These are phyloP conservation scores for Candida freyschussii DNA, from an alignment of 1,139 yeast genomes.

Conservation along the genomic window DNA sequence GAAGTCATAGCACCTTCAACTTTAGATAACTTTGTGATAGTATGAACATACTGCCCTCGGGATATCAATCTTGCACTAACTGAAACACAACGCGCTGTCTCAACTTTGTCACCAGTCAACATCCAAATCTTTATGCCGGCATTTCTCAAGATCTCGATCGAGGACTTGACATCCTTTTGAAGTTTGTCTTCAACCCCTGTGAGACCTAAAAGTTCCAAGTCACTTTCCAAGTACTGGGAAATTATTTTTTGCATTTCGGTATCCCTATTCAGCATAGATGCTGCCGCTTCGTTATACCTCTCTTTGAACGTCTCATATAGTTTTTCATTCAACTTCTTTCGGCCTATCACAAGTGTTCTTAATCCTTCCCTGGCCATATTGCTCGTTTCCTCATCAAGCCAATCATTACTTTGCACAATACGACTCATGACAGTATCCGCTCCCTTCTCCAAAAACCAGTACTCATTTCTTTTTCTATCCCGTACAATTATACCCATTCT, in stretches of 20 bases:
- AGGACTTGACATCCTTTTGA: slow-evolving; percentile 85
- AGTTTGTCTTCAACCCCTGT: slow-evolving; percentile 98
- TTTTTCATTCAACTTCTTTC: slow-evolving; percentile 57
- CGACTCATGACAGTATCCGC: slow-evolving; percentile 95
- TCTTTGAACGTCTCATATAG: slow-evolving; percentile 58
- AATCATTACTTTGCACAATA: slow-evolving; percentile 81
- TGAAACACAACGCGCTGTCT: slow-evolving; percentile 95
- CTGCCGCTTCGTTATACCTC: slow-evolving; percentile 66
- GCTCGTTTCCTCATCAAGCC: slow-evolving; percentile 96
- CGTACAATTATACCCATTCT: slow-evolving; percentile 89
- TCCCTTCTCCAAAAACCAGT: slow-evolving; percentile 88
- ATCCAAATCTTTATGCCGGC: slow-evolving; percentile 99
- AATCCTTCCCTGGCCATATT: slow-evolving; percentile 99
- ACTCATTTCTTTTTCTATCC: slow-evolving; percentile 56
- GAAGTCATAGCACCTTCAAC: slow-evolving; percentile 66
- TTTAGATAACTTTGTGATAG: slow-evolving; percentile 61
- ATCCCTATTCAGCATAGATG: slow-evolving; percentile 79
- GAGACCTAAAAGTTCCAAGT: slow-evolving; percentile 80
- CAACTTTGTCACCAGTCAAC: slow-evolving; percentile 98
- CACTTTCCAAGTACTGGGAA: slow-evolving; percentile 67
- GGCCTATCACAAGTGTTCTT: slow-evolving; percentile 87
- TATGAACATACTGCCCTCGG: slow-evolving; percentile 90
- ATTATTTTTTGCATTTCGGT: slow-evolving; percentile 64
- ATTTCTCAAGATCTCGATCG: slow-evolving; percentile 86
- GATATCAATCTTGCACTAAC: slow-evolving; percentile 88